phyloP scores from a whole-genome alignment of 2,329 filamentous ascomycete genomes.

The Colletotrichum theobromicola region DNA sequence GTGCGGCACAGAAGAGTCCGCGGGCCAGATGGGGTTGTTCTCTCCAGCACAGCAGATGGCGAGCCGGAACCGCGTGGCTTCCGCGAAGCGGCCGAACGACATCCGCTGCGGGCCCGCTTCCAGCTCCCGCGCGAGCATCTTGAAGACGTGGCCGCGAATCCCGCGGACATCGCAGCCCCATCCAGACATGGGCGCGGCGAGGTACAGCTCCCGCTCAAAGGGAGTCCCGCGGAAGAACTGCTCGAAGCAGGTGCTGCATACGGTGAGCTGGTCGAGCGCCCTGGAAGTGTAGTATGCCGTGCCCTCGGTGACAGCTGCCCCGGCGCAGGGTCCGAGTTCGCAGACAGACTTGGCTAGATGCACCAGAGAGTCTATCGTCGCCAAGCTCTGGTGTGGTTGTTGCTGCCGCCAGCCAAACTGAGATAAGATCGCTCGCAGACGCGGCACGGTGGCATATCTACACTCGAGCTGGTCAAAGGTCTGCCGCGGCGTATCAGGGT shows the following conservation, averaged over 20 bases:
- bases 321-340: background rate
- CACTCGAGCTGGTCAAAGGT: background rate
- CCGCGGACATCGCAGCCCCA: background rate
- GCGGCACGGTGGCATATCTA: background rate
- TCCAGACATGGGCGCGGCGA: background rate
- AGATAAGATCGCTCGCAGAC: background rate
- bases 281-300: background rate
- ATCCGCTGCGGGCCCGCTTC: background rate
- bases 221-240: background rate
- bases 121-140: background rate
- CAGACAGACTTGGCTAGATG: background rate
- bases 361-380: background rate
- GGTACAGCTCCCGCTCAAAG: background rate
- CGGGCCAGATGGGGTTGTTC: background rate
- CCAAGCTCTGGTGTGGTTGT: background rate
- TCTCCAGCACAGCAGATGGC: background rate
- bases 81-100: background rate
- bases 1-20: background rate
- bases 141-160: background rate
- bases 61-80: background rate
- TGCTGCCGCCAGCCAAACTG: background rate
- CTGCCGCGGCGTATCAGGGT: background rate
- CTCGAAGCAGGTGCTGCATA: background rate
- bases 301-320: background rate
- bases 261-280: background rate